Evolutionary conservation across 2,329 filamentous ascomycete genomes (phyloP).

Genomic region (Cladophialophora exuberans): DNA sequence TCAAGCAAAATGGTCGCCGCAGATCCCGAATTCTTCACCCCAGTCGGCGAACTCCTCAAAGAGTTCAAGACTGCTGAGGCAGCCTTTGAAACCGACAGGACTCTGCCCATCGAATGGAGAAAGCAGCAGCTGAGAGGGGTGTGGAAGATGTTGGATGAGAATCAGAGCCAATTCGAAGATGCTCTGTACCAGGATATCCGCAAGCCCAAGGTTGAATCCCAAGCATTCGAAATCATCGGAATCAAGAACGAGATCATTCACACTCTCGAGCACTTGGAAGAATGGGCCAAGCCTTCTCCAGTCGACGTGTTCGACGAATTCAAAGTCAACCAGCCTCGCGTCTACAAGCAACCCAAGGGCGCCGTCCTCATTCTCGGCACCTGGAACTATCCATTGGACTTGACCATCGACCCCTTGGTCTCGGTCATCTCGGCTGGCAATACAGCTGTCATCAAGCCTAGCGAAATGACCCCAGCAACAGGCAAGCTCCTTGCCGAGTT

Average conservation of each 20-base stretch:
- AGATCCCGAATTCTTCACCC: background rate
- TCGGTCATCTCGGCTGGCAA: slow-evolving; percentile 51
- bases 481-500: slow-evolving; percentile 45
- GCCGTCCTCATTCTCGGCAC: slow-evolving; percentile 3
- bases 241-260: slow-evolving; percentile 43
- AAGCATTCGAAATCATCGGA: slow-evolving; percentile 38
- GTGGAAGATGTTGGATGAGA: slow-evolving; percentile 49
- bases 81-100: slow-evolving; percentile 39
- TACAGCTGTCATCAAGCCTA: slow-evolving; percentile 49
- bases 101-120: slow-evolving; percentile 45
- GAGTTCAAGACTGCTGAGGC: slow-evolving; percentile 19
- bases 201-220: slow-evolving; percentile 40
- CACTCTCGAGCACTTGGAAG: slow-evolving; percentile 44
- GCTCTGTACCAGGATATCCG: slow-evolving; percentile 43
- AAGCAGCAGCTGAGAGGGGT: slow-evolving; percentile 47
- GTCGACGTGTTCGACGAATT: slow-evolving; percentile 1
- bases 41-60: background rate
- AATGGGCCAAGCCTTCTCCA: slow-evolving; percentile 42
- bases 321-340: slow-evolving; percentile 3
- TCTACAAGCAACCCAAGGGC: slow-evolving; percentile 3
- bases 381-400: slow-evolving; percentile 2
- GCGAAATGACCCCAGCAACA: slow-evolving; percentile 42
- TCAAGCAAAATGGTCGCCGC: background rate
- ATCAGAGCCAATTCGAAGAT: slow-evolving; percentile 39
- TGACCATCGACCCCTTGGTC: slow-evolving; percentile 43